These are phyloP conservation scores for Penicillium vulpinum DNA, from an alignment of 2,329 filamentous ascomycete genomes.

Conservation along the genomic window DNA sequence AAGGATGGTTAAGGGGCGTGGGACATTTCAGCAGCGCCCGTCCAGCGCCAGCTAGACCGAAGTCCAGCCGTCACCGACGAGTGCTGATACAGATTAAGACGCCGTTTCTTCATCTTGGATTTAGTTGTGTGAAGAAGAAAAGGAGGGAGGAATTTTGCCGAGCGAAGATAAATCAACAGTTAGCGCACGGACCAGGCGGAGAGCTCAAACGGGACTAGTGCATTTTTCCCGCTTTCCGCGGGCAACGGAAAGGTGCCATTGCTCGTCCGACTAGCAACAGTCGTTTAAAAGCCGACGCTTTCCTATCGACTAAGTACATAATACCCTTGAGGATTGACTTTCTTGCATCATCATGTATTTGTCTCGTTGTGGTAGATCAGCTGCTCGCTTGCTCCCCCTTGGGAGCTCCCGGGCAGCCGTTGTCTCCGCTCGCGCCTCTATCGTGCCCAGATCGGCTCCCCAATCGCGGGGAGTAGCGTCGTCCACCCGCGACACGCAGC, in stretches of 20 bases:
- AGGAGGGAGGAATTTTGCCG: conserved; percentile 14
- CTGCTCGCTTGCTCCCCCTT: conserved; percentile 33
- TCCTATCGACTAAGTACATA: conserved; percentile 22
- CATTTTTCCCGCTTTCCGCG: conserved; percentile 36
- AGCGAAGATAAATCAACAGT: conserved; percentile 17
- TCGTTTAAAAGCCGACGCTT: conserved; percentile 21
- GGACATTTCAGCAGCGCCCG: conserved; percentile 43
- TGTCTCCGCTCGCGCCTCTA: conserved; percentile 23
- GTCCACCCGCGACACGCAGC: conserved; percentile 43
- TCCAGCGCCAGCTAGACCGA: conserved; percentile 29
- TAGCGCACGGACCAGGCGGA: conserved; percentile 25
- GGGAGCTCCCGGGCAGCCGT: conserved; percentile 26
- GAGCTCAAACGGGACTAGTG: conserved; percentile 26
- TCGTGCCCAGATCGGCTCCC: conserved; percentile 24
- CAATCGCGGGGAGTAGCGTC: conserved; percentile 41
- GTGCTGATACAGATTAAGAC: conserved; percentile 36
- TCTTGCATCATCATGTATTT: conserved; percentile 33
- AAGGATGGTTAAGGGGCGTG: conserved; percentile 38
- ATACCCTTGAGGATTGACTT: conserved; percentile 9
- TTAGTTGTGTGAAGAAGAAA: conserved; percentile 44
- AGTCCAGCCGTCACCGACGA: conserved; percentile 32
- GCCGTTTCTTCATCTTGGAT: conserved; percentile 44
- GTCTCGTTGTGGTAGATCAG: conserved; percentile 39
- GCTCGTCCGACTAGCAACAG: conserved; percentile 17
- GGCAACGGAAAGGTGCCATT: conserved; percentile 32